phyloP scores from a whole-genome alignment of 345 rosid species.

The Eucalyptus cloeziana region DNA sequence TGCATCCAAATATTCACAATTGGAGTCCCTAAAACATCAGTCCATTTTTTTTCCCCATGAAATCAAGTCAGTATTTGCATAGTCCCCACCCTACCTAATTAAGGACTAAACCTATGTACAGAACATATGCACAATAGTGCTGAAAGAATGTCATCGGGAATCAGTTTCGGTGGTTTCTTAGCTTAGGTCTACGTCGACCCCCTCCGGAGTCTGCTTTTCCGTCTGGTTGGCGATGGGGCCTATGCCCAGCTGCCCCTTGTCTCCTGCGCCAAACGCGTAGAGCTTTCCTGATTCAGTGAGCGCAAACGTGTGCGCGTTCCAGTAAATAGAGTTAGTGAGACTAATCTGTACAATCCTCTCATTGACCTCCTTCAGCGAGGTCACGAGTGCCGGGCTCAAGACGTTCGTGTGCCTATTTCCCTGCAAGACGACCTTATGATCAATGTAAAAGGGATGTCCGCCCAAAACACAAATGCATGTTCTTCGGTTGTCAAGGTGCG shows the following conservation, averaged over 20 bases:
- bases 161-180: constrained; percentile 7
- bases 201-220: constrained; percentile 71
- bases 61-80: not conserved
- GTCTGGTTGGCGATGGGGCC: constrained; percentile 51
- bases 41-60: not conserved
- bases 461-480: not conserved
- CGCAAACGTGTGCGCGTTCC: constrained; percentile 89
- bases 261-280: constrained; percentile 88
- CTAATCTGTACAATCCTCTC: constrained; percentile 85
- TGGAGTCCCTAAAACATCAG: constrained; percentile 6
- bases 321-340: constrained; percentile 67
- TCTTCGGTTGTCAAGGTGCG: not conserved
- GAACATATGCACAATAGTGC: constrained; percentile 19
- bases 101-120: constrained; percentile 18
- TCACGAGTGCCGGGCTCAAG: constrained; percentile 57
- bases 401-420: constrained; percentile 53
- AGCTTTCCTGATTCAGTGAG: constrained; percentile 77
- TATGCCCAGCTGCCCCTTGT: constrained; percentile 87
- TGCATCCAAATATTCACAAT: constrained; percentile 22
- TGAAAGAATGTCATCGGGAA: not conserved
- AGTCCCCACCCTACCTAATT: constrained; percentile 17
- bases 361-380: constrained; percentile 57
- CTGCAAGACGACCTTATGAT: constrained; percentile 4
- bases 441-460: not conserved
- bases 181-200: constrained; percentile 58